Evolutionary conservation across 129 eudicot species (phyloP), one percentile per base, ranked within the genome.

Genomic region (Tagetes patula): DNA sequence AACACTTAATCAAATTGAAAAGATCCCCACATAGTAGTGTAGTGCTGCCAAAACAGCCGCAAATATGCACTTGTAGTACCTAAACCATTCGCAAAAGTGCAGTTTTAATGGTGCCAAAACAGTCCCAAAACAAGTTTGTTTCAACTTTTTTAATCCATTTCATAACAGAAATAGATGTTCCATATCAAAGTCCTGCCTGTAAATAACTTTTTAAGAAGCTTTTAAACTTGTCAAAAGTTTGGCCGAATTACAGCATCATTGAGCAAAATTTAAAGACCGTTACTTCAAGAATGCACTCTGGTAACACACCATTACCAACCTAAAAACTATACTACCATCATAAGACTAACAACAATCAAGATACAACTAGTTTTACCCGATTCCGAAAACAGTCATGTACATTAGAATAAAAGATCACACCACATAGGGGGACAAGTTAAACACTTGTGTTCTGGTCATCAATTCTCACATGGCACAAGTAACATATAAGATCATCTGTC

Each of bases 211-310:
- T 41, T 2, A 73, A n/a, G 31, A 14, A 62, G 65, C 40, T 36
- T 47, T 46, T 6, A 9, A 27, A n/a, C 38, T 37, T 55, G 33
- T n/a, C n/a, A n/a, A n/a, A 72, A 42, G 34, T 32, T 43, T 20
- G 41, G 68, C 42, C 32, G 3, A 45, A 59, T 32, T 13, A 13
- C 76, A 46, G 62, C 45, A 12, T 30, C n/a, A 38, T 8, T 34
- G 68, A 46, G 31, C 70, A 73, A 61, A 46, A 46, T 14, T 49
- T 48, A 47, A 61, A 33, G 20, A 61, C 36, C 60, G 11, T 63
- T 61, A 36, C 45, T 38, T 37, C 27, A 38, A 13, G 12, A 38
- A 6, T 2, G 47, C 46, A n/a, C 47, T 63, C 32, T 37, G n/a
- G 48, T 38, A 63, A 39, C 33, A 38, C 45, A 2, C 69, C n/a